Base-by-base conservation (phyloP, 495 filamentous ascomycete species). In the Penicillium paxilli region DNA sequence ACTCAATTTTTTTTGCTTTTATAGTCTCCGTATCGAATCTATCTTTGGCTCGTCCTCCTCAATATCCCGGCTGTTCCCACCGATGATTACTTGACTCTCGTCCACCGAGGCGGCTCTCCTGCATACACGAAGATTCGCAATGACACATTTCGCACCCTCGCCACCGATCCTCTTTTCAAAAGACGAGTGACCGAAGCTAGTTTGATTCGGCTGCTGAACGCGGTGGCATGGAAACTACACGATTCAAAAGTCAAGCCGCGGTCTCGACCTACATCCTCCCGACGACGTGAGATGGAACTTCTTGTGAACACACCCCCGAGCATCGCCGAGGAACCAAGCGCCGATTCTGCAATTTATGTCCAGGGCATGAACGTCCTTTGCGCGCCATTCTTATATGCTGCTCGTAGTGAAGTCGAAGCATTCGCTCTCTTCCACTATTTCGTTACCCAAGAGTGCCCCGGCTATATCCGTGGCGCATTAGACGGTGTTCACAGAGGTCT, bases 291-390 rank as follows among this genome's bases (percentile, higher is more conserved):
- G 26, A 72, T 74, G 59, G 71, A 77, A 49, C 57, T 69, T 21
- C 49, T 72, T 44, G 69, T 73, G 45, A 68, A 76, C 47, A 72
- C 71, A 12, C 73, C 75, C 3, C 73, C 75, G 0, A 75, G 71
- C 16, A 77, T 78, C 48, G 60, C 62, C 26, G 74, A 77, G 26
- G 84, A 83, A 64, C 57, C 38, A 7, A 46, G 56, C 1, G 74
- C 73, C 14, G 86, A 88, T 53, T 80, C 86, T 12, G 88, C 89
- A 11, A 90, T 89, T 48, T 99, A 99, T 67, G 95, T 98, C 5
- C 94, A 99, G 67, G 94, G 94, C 52, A 98, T 98, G 94, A 98
- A 98, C 65, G 93, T 98, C n/a, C 83, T 98, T n/a, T 92, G 90
- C 30, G 94, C 94, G 8, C 95, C 94, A 0, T 97, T 99, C 62